Base-by-base conservation (phyloP, 2,329 filamentous ascomycete genomes). In the Harringtonia aguacate region DNA sequence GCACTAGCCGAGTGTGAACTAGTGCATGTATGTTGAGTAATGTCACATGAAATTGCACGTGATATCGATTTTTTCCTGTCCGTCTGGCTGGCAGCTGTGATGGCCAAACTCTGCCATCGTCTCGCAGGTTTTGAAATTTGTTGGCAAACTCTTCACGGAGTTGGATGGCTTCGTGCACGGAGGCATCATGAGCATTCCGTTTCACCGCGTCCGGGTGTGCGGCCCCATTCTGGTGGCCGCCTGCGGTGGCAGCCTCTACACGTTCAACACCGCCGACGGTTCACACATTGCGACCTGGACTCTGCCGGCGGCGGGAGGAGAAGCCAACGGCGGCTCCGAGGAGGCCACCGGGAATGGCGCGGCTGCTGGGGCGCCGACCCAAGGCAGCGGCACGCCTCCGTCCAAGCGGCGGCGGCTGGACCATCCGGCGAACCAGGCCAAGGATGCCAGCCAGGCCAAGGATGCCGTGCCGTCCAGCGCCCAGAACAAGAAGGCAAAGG, bases 221-320 rank as follows among this genome's bases (percentile, higher is more conserved):
- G 73, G 73, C 37, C 60, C 71, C 52, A 62, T 84, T 18, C 61
- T 95, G 17, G 72, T 94, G 53, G 84, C 83, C 31, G 84, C 86
- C 22, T 79, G 80, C 48, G 86, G 86, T 14, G 75, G 81, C 39
- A 76, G 72, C 53, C 75, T 95, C 43, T 75, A 86, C 55, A 75
- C 78, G 3, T 82, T 86, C 58, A 70, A 69, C 55, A 63, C 80
- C 8, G 56, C 65, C n/a, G 68, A 75, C 48, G 76, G 79, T 28
- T 61, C 66, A 39, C 66, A 77, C 41, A 59, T 86, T 17, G 78
- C 75, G 36, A 67, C 70, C 55, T 88, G 84, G 84, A 67, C 65
- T 45, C 68, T 73, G 48, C 68, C 69, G 30, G 44, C 48, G 39
- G 13, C 46, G 17, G 60, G n/a, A 13, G 18, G 36, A n/a, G 14